phyloP scores from a whole-genome alignment of 345 rosid species.

The Streptanthus diversifolius region DNA sequence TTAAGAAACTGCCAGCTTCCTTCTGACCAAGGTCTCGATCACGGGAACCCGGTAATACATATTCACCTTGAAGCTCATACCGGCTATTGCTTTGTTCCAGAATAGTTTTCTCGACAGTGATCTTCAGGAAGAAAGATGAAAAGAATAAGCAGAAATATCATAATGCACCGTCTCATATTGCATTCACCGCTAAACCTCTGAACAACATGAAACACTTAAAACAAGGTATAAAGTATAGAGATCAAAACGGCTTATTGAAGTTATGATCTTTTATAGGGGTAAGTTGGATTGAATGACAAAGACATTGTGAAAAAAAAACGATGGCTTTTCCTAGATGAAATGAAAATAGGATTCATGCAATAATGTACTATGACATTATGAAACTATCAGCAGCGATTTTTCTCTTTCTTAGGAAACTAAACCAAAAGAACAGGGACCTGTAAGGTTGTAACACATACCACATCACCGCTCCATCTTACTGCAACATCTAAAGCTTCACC shows the following conservation, averaged over 20 bases:
- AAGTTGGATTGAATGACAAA: neutral
- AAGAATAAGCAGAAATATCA: constrained; percentile 30
- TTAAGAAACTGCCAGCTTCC: constrained; percentile 68
- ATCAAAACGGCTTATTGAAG: neutral
- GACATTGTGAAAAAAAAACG: too few species aligned
- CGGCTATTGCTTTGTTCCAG: constrained; percentile 84
- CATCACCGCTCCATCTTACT: constrained; percentile 98
- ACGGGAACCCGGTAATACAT: constrained; percentile 92
- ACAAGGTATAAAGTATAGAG: neutral
- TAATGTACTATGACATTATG: constrained; percentile 1
- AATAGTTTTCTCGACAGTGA: constrained; percentile 88
- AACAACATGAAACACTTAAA: constrained; percentile 2
- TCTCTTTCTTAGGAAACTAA: constrained; percentile 9
- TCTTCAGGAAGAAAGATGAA: constrained; percentile 42
- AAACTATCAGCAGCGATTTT: neutral
- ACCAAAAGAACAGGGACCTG: constrained; percentile 3
- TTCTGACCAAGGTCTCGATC: constrained; percentile 73
- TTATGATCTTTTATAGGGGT: neutral
- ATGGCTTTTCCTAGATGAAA: too few species aligned
- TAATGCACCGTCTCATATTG: constrained; percentile 15
- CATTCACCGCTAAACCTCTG: constrained; percentile 5
- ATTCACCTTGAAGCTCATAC: constrained; percentile 99
- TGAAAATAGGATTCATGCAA: neutral
- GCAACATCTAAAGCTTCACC: constrained; percentile 96
- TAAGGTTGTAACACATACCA: constrained; percentile 55